Percentiles rank a stretch among this genome's conserved stretches.
These are phyloP conservation scores for Wickerhamomyces hampshirensis DNA, from an alignment of 805 yeast genomes.

Conservation along the genomic window DNA sequence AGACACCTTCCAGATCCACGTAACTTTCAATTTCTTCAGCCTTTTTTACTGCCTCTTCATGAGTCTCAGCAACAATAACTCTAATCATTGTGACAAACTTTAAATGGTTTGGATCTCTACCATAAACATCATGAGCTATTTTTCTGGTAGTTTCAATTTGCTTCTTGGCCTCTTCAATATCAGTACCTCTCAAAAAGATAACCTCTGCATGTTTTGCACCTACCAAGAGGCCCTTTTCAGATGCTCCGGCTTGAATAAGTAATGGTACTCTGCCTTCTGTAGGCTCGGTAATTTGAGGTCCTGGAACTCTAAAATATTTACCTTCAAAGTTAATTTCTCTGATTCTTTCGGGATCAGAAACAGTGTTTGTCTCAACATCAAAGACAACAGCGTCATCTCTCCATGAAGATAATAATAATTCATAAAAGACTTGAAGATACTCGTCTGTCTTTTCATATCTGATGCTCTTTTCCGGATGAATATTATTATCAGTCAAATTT, in stretches of 20 bases:
- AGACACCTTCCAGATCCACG: constrained; percentile 37
- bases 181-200: constrained; percentile 32
- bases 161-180: constrained; percentile 29
- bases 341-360: constrained; percentile 36
- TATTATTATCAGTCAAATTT: constrained; percentile 34
- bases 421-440: constrained; percentile 38
- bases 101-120: constrained; percentile 35
- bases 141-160: constrained; percentile 29
- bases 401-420: constrained; percentile 40
- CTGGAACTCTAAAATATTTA: constrained; percentile 33
- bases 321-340: constrained; percentile 40
- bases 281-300: constrained; percentile 40
- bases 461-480: constrained; percentile 36
- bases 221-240: constrained; percentile 35
- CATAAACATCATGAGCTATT: constrained; percentile 30
- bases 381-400: constrained; percentile 36
- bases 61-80: constrained; percentile 34
- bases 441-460: constrained; percentile 42
- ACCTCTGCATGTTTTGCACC: constrained; percentile 44
- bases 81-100: constrained; percentile 35
- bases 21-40: constrained; percentile 28
- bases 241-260: constrained; percentile 42
- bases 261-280: constrained; percentile 43
- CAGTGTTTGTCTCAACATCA: constrained; percentile 27
- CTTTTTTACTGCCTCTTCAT: constrained; percentile 37